phyloP scores from a whole-genome alignment of 2,329 filamentous ascomycete species.

The Dactylellina haptotyla region DNA sequence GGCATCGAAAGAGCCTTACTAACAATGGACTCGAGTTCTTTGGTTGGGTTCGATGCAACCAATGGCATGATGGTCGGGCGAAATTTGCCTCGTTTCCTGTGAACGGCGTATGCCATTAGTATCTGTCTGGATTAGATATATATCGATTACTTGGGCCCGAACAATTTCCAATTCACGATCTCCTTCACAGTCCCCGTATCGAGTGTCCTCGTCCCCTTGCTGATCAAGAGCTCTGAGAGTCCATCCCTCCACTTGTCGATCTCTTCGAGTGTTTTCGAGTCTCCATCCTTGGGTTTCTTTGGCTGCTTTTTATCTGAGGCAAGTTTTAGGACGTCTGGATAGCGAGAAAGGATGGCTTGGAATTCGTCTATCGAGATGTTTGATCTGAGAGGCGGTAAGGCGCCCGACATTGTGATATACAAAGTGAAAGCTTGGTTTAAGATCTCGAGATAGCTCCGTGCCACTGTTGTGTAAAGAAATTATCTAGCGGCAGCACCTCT shows the following conservation, averaged over 20 bases:
- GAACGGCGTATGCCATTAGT: conserved; percentile 6
- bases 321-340: conserved; percentile 25
- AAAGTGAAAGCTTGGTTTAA: too few species aligned
- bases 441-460: too few species aligned
- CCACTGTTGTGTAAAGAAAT: too few species aligned
- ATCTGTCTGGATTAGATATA: background rate
- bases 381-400: background rate
- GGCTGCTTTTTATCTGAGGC: conserved; percentile 32
- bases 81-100: conserved; percentile 66
- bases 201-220: background rate
- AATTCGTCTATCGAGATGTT: conserved; percentile 32
- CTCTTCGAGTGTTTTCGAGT: conserved; percentile 31
- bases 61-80: conserved; percentile 64
- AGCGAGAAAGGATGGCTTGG: conserved; percentile 22
- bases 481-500: too few species aligned
- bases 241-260: conserved; percentile 43
- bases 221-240: background rate
- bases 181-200: conserved; percentile 32
- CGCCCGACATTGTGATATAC: too few species aligned
- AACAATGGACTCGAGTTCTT: conserved; percentile 65
- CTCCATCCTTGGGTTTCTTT: conserved; percentile 30
- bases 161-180: conserved; percentile 49
- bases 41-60: conserved; percentile 69
- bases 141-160: background rate
- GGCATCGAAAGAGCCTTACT: conserved; percentile 32